Evolutionary conservation across 1,139 yeast species (phyloP), one percentile per base, ranked within the genome.

Genomic region (Saccharomycopsis hybrid): DNA sequence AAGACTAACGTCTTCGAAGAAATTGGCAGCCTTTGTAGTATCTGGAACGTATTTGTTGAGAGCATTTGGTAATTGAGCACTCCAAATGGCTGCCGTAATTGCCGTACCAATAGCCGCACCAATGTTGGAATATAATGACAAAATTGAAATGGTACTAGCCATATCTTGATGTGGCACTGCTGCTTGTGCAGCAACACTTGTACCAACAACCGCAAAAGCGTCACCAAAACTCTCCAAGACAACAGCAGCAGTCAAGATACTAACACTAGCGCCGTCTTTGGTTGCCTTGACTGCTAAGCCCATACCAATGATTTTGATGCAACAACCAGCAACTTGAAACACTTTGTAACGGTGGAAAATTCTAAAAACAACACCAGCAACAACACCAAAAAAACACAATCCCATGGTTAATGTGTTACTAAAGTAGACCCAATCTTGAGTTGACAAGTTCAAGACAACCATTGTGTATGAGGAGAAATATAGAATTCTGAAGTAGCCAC

Each of bases 11-110:
- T 56, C 55, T 5, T 60, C 60, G 41, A 56, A 65, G 39, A 54
- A 57, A 2, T 37, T 40, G 3, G 45, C 39, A 24, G 64, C 58
- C 31, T 54, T 53, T 2, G 56, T 57, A n/a, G 56, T 44, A 24
- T 54, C 49, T 13, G 70, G 68, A 40, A 66, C 48, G 48, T 59
- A 58, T 24, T 59, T 49, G 54, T 59, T 56, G 50, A 67, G 57
- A 37, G 58, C 60, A 27, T 48, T 55, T 8, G 76, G 76, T 45
- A 74, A 56, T 35, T 65, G 60, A 39, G 70, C 64, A 27, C 72
- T 65, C 78, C 78, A 74, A 38, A 75, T 65, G n/a, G 75, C 74
- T 50, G 74, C 76, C 30, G 76, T 67, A 41, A 74, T 62, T 5
- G 77, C 67, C 43, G 65, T 59, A 8, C 78, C 79, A 47, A 75